phyloP scores from a whole-genome alignment of 2,329 filamentous ascomycete species.

The Aspergillus uvarum region DNA sequence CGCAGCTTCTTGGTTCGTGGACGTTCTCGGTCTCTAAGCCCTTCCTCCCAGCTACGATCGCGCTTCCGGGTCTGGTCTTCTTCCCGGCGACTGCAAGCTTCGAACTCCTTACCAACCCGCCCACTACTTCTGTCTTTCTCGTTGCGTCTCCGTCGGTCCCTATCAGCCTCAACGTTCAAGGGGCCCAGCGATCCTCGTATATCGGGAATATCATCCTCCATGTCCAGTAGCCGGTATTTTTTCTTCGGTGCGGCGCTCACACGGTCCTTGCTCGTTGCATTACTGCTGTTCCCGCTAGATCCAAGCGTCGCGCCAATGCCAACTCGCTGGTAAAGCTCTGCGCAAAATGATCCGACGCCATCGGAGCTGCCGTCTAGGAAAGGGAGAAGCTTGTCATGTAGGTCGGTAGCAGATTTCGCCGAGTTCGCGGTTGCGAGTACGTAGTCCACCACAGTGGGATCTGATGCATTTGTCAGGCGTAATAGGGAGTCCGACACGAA shows the following conservation, averaged over 20 bases:
- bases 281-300: constrained; percentile 13
- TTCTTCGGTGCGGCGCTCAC: constrained; percentile 42
- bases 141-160: constrained; percentile 29
- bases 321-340: constrained; percentile 44
- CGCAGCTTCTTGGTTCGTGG: constrained; percentile 53
- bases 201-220: constrained; percentile 49
- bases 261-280: constrained; percentile 14
- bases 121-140: constrained; percentile 2
- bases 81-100: constrained; percentile 27
- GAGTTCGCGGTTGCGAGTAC: constrained; percentile 55
- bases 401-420: constrained; percentile 48
- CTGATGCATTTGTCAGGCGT: constrained; percentile 56
- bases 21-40: constrained; percentile 44
- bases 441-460: constrained; percentile 58
- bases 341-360: constrained; percentile 50
- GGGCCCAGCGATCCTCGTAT: constrained; percentile 33
- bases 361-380: constrained; percentile 53
- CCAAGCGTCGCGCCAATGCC: constrained; percentile 22
- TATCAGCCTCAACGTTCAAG: constrained; percentile 39
- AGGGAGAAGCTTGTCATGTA: constrained; percentile 52
- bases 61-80: constrained; percentile 42
- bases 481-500: constrained; percentile 54
- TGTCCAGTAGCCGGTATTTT: constrained; percentile 55
- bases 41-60: constrained; percentile 37
- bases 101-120: constrained; percentile 24